Evolutionary conservation across 2,329 filamentous ascomycete genomes (phyloP).

Genomic region (Conoideocrella luteorostrata): DNA sequence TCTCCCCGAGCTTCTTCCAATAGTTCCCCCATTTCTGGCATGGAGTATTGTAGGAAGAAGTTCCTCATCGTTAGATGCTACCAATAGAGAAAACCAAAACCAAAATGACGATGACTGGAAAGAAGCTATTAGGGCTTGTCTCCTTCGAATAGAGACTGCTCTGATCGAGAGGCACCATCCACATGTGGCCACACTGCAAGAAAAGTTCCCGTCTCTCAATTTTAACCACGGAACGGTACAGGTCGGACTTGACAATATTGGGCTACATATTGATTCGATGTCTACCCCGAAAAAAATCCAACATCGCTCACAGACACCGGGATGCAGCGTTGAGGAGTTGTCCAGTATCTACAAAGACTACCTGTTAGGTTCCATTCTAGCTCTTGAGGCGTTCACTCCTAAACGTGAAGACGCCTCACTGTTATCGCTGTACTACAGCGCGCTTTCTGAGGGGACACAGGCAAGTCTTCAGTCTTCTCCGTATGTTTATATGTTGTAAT

Average conservation of each 20-base stretch:
- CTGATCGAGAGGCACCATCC: conserved; percentile 2
- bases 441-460: conserved; percentile 1
- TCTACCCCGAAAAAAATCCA: not conserved
- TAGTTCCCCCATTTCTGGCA: conserved; percentile 2
- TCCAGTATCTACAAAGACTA: not conserved
- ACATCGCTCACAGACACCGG: not conserved
- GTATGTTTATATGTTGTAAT: not conserved
- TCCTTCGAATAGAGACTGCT: conserved; percentile 2
- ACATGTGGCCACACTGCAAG: not conserved
- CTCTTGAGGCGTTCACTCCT: conserved; percentile 1
- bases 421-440: conserved; percentile 2
- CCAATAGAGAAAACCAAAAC: not conserved
- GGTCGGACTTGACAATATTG: conserved; percentile 1
- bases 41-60: conserved; percentile 1
- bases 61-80: not conserved
- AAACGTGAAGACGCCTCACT: not conserved
- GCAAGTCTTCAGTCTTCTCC: not conserved
- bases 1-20: not conserved
- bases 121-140: conserved; percentile 2
- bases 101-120: not conserved
- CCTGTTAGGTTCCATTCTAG: not conserved
- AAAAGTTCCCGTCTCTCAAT: not conserved
- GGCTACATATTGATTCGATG: not conserved
- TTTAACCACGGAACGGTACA: not conserved
- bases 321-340: not conserved